Percentiles rank a stretch among this genome's conserved stretches.
Conservation (phyloP, 2,329 filamentous ascomycete species). For the Talaromyces sp. region DNA sequence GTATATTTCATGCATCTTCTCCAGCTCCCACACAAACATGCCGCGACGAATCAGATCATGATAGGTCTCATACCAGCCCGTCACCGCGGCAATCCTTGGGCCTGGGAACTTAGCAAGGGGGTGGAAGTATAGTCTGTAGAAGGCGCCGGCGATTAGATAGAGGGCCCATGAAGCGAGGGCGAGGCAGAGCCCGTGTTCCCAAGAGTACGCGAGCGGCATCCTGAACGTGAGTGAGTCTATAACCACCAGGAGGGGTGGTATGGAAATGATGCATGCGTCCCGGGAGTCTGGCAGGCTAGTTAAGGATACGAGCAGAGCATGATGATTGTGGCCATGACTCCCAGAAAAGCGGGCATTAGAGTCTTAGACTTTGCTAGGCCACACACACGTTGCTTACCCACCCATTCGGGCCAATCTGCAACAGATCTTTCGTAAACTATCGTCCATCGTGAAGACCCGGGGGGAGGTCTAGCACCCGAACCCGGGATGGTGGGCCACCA, state of each 20-base stretch:
- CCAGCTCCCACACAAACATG: conserved; percentile 28
- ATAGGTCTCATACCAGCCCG: conserved; percentile 30
- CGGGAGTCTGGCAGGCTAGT: background rate
- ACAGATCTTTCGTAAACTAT: background rate
- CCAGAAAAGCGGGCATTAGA: no score
- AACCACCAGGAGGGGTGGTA: background rate
- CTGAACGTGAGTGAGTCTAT: background rate
- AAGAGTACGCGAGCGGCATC: background rate
- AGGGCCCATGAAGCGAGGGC: background rate
- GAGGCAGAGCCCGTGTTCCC: background rate
- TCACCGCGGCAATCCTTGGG: conserved; percentile 27
- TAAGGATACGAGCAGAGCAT: background rate
- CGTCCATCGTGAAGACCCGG: background rate
- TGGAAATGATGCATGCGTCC: background rate
- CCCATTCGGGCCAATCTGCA: no score
- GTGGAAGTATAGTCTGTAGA: conserved; percentile 30
- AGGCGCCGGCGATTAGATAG: conserved; percentile 10
- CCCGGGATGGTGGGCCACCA: background rate
- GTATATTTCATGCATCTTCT: conserved; percentile 30
- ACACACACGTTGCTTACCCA: no score
- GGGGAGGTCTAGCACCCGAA: background rate
- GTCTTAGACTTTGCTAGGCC: no score
- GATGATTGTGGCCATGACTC: no score
- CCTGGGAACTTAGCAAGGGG: conserved; percentile 28
- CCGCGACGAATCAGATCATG: conserved; percentile 29